Evolutionary conservation across 192 early-diverging fungal genomes (phyloP).

Genomic region (Rhizophagus clarus): DNA sequence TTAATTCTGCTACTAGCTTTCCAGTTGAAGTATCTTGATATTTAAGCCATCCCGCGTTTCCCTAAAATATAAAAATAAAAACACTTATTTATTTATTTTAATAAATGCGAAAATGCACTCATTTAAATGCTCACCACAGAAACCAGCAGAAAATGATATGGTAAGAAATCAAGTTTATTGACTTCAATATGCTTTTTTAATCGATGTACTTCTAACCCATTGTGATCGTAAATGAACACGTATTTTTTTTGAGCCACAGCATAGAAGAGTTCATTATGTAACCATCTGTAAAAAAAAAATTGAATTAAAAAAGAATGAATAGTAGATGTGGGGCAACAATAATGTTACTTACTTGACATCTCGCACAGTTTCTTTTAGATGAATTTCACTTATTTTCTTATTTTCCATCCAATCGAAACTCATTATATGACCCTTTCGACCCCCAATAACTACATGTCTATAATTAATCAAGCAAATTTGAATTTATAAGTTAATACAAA

Average conservation of each 20-base stretch:
- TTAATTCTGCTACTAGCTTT: constrained; percentile 73
- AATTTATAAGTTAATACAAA: constrained; percentile 5
- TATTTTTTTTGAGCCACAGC: constrained; percentile 96
- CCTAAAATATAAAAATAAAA: constrained; percentile 39
- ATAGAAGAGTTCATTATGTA: constrained; percentile 93
- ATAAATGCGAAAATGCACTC: not conserved
- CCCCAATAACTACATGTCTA: constrained; percentile 70
- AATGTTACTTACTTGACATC: constrained; percentile 72
- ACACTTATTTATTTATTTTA: not conserved
- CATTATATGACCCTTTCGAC: constrained; percentile 84
- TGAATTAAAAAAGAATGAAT: not conserved
- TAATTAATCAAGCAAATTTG: not conserved
- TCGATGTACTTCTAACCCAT: constrained; percentile 89
- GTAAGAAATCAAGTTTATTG: constrained; percentile 85
- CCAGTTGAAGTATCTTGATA: constrained; percentile 97
- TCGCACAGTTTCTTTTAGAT: constrained; percentile 86
- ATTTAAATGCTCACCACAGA: constrained; percentile 55
- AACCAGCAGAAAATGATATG: constrained; percentile 89
- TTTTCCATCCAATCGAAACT: constrained; percentile 89
- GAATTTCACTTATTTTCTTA: constrained; percentile 77
- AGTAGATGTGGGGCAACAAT: not conserved
- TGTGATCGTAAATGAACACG: constrained; percentile 92
- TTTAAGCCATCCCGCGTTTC: constrained; percentile 78
- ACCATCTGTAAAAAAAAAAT: constrained; percentile 60
- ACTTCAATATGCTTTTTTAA: constrained; percentile 81